A percentile compares a stretch with the other conserved stretches of the same genome.
phyloP scores from a whole-genome alignment of 2,329 filamentous ascomycete species.

The Neospermospora avenae region DNA sequence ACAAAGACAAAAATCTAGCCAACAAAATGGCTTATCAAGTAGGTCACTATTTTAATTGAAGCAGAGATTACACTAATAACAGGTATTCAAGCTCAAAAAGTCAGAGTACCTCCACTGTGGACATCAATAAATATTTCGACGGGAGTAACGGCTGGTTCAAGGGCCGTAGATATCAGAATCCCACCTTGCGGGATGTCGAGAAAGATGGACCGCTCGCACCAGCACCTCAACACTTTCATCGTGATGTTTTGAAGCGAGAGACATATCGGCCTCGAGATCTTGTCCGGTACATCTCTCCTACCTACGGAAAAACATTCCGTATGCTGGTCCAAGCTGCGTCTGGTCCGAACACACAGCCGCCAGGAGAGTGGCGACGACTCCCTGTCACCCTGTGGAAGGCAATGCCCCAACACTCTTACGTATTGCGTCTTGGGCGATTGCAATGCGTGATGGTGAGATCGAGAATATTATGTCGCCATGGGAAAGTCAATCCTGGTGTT shows the following conservation, averaged over 20 bases:
- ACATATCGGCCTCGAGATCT: not conserved
- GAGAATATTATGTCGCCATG: not conserved
- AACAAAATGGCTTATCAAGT: not conserved
- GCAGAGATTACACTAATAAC: not conserved
- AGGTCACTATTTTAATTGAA: not conserved
- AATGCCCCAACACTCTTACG: not conserved
- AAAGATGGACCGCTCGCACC: not conserved
- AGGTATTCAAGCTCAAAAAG: not conserved
- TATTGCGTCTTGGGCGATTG: not conserved
- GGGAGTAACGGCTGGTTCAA: slow-evolving; percentile 4
- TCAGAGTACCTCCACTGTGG: not conserved
- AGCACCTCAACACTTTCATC: slow-evolving; percentile 5
- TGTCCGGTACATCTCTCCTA: not conserved
- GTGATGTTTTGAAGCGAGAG: slow-evolving; percentile 4
- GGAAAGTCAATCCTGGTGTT: not conserved
- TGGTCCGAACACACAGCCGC: not conserved
- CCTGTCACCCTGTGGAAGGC: not conserved
- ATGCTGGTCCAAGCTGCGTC: not conserved
- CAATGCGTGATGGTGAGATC: not conserved
- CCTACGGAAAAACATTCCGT: not conserved
- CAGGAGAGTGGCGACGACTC: slow-evolving; percentile 4
- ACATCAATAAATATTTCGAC: not conserved
- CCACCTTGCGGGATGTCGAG: not conserved
- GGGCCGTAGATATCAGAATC: not conserved
- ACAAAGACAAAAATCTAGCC: not conserved